A percentile compares a stretch with the other conserved stretches of the same genome.
Conservation (phyloP, 305 asterid genomes). For the Rubia peregrina region DNA sequence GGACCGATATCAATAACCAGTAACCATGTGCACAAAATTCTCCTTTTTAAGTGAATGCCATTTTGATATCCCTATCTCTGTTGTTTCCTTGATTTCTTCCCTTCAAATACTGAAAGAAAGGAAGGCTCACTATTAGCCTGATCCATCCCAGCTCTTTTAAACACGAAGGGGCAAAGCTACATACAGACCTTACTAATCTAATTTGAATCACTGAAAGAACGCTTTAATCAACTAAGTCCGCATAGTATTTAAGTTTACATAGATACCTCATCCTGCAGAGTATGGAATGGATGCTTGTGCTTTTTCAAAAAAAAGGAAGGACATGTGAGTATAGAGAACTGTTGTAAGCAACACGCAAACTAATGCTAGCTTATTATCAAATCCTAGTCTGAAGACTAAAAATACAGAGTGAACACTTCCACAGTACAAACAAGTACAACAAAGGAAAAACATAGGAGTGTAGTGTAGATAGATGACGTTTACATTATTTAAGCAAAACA, state of each 20-base stretch:
- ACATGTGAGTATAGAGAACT: background rate
- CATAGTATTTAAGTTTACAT: background rate
- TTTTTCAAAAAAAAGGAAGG: background rate
- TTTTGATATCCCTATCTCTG: background rate
- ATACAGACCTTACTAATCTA: background rate
- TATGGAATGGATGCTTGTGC: background rate
- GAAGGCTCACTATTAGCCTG: constrained; percentile 1
- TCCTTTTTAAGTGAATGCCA: background rate
- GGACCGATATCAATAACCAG: background rate
- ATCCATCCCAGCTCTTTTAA: background rate
- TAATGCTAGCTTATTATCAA: background rate
- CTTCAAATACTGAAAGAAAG: too few species aligned
- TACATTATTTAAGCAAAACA: background rate
- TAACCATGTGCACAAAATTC: background rate
- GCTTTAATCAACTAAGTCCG: background rate
- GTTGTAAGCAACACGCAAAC: background rate
- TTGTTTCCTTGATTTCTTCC: background rate
- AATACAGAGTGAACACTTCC: background rate
- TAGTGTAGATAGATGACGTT: background rate
- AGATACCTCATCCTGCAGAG: background rate
- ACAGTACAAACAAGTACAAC: background rate
- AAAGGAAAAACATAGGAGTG: background rate
- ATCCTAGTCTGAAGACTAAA: background rate
- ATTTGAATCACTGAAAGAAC: background rate
- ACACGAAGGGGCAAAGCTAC: background rate